Evolutionary conservation across 257 asterid species (phyloP), one percentile per base, ranked within the genome.

Genomic region (Nicotiana tomentosiformis): DNA sequence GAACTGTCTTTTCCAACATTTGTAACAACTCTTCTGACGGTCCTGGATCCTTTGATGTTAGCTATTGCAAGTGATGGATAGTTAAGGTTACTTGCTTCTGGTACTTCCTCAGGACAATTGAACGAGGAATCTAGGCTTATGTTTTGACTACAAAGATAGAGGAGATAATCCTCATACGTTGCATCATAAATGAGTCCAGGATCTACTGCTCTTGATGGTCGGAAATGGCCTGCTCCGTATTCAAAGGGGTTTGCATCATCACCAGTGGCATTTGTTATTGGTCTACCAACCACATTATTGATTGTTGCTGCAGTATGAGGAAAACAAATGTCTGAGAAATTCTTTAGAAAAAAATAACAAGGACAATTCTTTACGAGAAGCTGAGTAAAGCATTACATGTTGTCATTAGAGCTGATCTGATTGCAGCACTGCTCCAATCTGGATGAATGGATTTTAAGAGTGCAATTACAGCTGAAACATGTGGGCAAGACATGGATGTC

Each of bases 401-500:
- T 1, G 94, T 91, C 84, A 89, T 88, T 8, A 91, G 82, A 29
- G 91, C 93, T 2, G 91, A 89, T 88, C 89, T 88, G 56, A 91
- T 66, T 5, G 92, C 93, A 20, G 94, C 89, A 43, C 90, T 87
- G 30, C 90, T 89, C 93, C 94, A 91, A 64, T 82, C 67, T 1
- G 92, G 94, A 78, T 91, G 92, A 33, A 89, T 70, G 30, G 93
- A 90, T 81, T 88, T 91, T 33, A 91, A 69, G 30, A 90, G 88
- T 2, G 88, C 89, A 32, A 89, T 90, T 0, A 81, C 66, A 0
- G 82, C 92, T 0, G 91, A 82, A 8, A 90, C 91, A 43, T 91
- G 93, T 4, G 95, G 93, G 82, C 90, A 90, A 12, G 95, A 66
- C 95, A 91, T 90, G 46, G 95, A 91, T 2, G 92, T 91, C 33